Conservation (phyloP, 805 yeast species). For the Candida vaughaniae region DNA sequence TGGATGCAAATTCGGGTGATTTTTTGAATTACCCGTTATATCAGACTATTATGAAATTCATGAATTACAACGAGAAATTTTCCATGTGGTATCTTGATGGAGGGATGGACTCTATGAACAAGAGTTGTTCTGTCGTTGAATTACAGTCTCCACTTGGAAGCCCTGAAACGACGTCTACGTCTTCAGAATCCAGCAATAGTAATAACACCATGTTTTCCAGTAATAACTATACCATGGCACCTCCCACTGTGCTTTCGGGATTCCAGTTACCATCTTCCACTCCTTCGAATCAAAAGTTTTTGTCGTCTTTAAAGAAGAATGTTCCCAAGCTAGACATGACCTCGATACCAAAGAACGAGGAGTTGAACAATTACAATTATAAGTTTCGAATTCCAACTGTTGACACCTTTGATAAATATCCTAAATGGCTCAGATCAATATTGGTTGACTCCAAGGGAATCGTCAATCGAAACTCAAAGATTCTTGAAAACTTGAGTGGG, state of each 20-base stretch:
- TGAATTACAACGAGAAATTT: constrained; percentile 14
- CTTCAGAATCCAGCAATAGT: background rate
- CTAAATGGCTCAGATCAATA: constrained; percentile 31
- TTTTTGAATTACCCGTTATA: constrained; percentile 34
- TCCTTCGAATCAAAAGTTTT: constrained; percentile 33
- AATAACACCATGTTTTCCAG: background rate
- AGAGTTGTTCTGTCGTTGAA: constrained; percentile 8
- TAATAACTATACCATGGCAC: constrained; percentile 3
- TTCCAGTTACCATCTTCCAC: constrained; percentile 43
- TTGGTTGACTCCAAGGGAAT: constrained; percentile 1
- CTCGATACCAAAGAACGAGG: constrained; percentile 7
- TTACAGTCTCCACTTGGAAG: constrained; percentile 5
- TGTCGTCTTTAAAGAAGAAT: constrained; percentile 35
- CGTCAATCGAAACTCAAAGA: constrained; percentile 15
- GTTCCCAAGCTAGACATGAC: constrained; percentile 24
- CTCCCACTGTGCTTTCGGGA: constrained; percentile 29
- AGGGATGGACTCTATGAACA: constrained; percentile 6
- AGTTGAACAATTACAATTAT: constrained; percentile 18
- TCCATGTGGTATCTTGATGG: constrained; percentile 7
- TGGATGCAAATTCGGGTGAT: constrained; percentile 14
- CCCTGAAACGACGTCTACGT: background rate
- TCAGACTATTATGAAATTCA: constrained; percentile 35
- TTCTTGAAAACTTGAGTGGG: constrained; percentile 23
- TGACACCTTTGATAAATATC: constrained; percentile 19
- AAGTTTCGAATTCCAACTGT: constrained; percentile 22